A percentile compares a stretch with the other conserved stretches of the same genome.
Evolutionary conservation across 1,284 basidiomycete species (phyloP).

Genomic region (Tremellales sp.): DNA sequence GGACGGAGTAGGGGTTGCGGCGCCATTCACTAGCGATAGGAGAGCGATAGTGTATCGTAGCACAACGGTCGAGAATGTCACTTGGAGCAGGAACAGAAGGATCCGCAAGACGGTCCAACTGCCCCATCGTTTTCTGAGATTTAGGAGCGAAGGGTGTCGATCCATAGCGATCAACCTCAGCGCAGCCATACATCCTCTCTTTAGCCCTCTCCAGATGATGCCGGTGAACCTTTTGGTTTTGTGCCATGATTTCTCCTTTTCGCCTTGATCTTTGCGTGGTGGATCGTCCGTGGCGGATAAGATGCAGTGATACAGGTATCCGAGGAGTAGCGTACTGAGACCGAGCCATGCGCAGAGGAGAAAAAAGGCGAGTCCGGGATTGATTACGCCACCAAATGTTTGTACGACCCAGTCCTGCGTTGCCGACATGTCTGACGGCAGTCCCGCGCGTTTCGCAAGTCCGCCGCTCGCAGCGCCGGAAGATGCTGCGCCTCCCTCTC

Average conservation of each 20-base stretch:
- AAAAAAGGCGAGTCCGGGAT: neutral
- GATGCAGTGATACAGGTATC: neutral
- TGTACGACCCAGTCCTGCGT: neutral
- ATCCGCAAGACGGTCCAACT: neutral
- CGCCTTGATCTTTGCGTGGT: neutral
- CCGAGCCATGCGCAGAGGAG: neutral
- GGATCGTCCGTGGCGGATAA: too few species aligned
- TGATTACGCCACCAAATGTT: neutral
- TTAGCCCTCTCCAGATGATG: neutral
- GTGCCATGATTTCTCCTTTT: neutral
- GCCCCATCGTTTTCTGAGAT: neutral
- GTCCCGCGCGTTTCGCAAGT: neutral
- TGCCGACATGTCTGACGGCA: neutral
- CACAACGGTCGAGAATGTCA: neutral
- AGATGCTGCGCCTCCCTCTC: too few species aligned
- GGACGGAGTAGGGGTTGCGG: neutral
- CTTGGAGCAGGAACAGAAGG: neutral
- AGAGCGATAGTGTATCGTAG: neutral
- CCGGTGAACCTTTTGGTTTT: neutral
- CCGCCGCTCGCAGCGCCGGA: neutral
- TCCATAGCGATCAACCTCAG: neutral
- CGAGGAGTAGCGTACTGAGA: neutral
- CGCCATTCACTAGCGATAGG: neutral
- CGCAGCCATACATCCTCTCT: neutral
- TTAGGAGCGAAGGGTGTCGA: neutral